phyloP scores from a whole-genome alignment of 495 filamentous ascomycete species.

The Lophiotrema nucula region DNA sequence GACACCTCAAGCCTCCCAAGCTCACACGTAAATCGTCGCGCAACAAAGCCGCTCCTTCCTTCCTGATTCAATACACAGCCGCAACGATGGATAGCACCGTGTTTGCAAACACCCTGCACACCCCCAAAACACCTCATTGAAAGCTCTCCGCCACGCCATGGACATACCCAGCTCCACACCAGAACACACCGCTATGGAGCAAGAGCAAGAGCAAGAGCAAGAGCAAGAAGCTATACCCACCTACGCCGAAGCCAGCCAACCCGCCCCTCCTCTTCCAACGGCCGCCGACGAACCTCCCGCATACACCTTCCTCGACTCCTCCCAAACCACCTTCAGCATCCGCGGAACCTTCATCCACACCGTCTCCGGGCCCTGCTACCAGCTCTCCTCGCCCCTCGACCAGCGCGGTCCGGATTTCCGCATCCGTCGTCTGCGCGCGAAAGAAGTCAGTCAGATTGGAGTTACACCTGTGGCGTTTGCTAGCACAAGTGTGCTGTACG shows the following conservation, averaged over 20 bases:
- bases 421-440: conserved; percentile 17
- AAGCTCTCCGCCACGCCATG: too few species aligned
- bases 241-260: conserved; percentile 1
- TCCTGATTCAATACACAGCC: too few species aligned
- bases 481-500: conserved; percentile 3
- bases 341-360: conserved; percentile 27
- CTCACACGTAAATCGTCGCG: too few species aligned
- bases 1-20: too few species aligned
- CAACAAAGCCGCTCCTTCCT: too few species aligned
- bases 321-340: conserved; percentile 18
- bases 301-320: conserved; percentile 11
- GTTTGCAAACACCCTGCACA: too few species aligned
- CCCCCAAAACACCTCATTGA: too few species aligned
- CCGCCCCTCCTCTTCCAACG: background rate
- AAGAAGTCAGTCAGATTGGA: conserved; percentile 1
- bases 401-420: conserved; percentile 13
- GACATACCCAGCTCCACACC: too few species aligned
- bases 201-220: too few species aligned
- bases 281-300: conserved; percentile 9
- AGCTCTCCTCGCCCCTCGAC: conserved; percentile 17
- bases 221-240: too few species aligned
- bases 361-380: conserved; percentile 12
- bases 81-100: too few species aligned
- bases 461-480: conserved; percentile 6
- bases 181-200: too few species aligned